A percentile compares a stretch with the other conserved stretches of the same genome.
phyloP scores from a whole-genome alignment of 225 moss, liverwort and hornwort genomes.

The Ulota crispa region DNA sequence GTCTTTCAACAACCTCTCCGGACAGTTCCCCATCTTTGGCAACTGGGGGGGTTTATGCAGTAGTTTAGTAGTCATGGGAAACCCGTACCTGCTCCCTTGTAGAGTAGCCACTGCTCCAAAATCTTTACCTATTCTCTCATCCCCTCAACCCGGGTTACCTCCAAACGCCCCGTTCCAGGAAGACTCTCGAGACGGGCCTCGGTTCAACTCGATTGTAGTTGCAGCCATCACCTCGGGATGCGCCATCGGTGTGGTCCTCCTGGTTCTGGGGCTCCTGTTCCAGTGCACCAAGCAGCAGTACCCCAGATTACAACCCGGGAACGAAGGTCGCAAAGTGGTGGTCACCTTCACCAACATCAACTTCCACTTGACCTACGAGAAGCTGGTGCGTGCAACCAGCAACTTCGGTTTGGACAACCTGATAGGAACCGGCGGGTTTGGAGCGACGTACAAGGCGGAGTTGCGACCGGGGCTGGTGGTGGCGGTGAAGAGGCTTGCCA shows the following conservation, averaged over 20 bases:
- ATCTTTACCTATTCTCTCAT: constrained; percentile 42
- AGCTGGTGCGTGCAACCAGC: constrained; percentile 72
- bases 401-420: constrained; percentile 88
- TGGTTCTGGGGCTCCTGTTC: constrained; percentile 78
- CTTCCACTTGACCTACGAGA: constrained; percentile 77
- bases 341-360: constrained; percentile 74
- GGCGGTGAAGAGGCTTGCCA: constrained; percentile 90
- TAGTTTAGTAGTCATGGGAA: constrained; percentile 63
- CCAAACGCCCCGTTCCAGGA: not conserved
- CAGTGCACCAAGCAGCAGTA: constrained; percentile 78
- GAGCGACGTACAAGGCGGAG: constrained; percentile 96
- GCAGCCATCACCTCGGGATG: constrained; percentile 95
- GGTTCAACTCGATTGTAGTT: constrained; percentile 67
- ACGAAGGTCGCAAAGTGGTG: constrained; percentile 70
- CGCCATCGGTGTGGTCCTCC: constrained; percentile 78
- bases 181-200: constrained; percentile 24
- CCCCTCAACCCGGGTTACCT: constrained; percentile 7
- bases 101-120: constrained; percentile 51
- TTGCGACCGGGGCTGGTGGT: constrained; percentile 89
- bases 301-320: constrained; percentile 36
- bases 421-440: constrained; percentile 92
- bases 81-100: constrained; percentile 56
- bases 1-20: constrained; percentile 70
- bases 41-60: constrained; percentile 58
- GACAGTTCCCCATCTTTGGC: constrained; percentile 53